These are phyloP conservation scores for Grigorovia transvaalensis DNA, from an alignment of 805 yeast genomes.

Conservation along the genomic window DNA sequence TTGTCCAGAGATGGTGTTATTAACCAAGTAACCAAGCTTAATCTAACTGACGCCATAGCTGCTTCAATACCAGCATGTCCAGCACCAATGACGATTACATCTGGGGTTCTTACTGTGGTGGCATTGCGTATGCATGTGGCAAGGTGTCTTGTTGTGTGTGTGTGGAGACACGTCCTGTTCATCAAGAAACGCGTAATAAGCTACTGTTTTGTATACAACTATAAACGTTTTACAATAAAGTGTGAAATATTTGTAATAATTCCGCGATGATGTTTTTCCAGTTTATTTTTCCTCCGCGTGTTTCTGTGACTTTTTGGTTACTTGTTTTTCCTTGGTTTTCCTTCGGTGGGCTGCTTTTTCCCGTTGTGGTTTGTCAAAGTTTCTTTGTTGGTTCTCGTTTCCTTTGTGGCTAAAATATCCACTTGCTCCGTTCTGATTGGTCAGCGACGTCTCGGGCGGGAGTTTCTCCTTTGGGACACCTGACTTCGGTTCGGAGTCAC, in stretches of 20 bases:
- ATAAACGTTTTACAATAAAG: no score
- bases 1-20: conserved; percentile 67
- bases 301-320: no score
- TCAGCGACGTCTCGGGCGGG: not conserved
- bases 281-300: no score
- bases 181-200: not conserved
- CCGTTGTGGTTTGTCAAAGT: no score
- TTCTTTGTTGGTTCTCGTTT: no score
- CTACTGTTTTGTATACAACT: no score
- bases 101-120: conserved; percentile 2
- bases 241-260: no score
- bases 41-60: conserved; percentile 81
- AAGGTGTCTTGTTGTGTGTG: not conserved
- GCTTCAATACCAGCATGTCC: conserved; percentile 99
- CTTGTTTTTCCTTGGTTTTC: no score
- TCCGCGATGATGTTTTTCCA: no score
- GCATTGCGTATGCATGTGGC: not conserved
- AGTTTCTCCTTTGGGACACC: not conserved
- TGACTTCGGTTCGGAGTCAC: not conserved
- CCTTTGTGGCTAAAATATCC: no score
- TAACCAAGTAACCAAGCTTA: conserved; percentile 48
- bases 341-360: no score
- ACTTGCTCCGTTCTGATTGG: no score
- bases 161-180: not conserved
- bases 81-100: conserved; percentile 84